Evolutionary conservation across 257 asterid genomes (phyloP), one percentile per base, ranked within the genome.

Genomic region (Solanum pimpinellifolium): DNA sequence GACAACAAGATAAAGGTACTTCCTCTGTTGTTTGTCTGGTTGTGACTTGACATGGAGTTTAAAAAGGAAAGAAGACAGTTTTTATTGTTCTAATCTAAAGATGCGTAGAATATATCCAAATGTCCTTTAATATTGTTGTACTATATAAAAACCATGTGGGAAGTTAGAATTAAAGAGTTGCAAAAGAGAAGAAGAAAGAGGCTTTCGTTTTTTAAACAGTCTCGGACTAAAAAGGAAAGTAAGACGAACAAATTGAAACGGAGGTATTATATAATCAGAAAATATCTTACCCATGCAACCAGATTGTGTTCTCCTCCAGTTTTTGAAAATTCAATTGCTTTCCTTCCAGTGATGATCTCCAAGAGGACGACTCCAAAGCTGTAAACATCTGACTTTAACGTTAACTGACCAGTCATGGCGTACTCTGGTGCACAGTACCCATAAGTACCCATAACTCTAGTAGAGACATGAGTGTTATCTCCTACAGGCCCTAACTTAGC

Each of bases 381-480:
- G 72, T 97, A 97, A 39, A 97, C 98, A 75, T 97, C 99, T 5
- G 99, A 97, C 89, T 97, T 97, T 85, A 96, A 91, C 49, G 98
- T 96, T 87, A 97, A 89, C 87, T 96, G 99, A 83, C 99, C 99
- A 0, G 99, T 96, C 98, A 93, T 93, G 21, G 99, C 99, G 83
- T 97, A 97, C 89, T 97, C 99, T 2, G 99, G 99, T 10, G 99
- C 99, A 75, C 99, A 97, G 85, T 97, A 97, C 66, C 99, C 99
- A 8, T 95, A 97, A 4, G 99, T 97, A 15, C 99, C 99, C 99
- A 97, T 97, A 59, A 97, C 98, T 88, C 99, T 87, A 0, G 99
- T 97, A 62, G 99, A 97, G 42, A 97, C 99, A 37, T 97, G 99
- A 1, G 98, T 96, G 89, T 93, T 93, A 89, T 95, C 99, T 83